A percentile compares a stretch with the other conserved stretches of the same genome.
Evolutionary conservation across 495 filamentous ascomycete genomes (phyloP).

Genomic region (Neurospora sp.): DNA sequence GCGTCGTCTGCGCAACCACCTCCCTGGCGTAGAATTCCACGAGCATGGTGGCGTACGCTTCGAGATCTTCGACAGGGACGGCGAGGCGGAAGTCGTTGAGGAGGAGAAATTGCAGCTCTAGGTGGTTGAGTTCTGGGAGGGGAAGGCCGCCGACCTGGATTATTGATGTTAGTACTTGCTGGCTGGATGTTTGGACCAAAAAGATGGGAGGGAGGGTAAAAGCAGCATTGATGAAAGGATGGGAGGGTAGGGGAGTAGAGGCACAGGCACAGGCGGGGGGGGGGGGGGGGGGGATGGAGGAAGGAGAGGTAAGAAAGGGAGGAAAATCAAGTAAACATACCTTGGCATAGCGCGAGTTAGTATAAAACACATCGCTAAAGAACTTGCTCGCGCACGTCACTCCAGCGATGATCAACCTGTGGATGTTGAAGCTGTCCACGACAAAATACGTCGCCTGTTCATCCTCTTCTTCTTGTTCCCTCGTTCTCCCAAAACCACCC

Average conservation of each 20-base stretch:
- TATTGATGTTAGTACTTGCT: background rate
- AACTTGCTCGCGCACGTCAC: constrained; percentile 99
- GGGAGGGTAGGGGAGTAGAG: background rate
- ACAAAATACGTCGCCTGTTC: constrained; percentile 64
- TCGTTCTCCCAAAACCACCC: background rate
- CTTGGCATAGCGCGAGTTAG: constrained; percentile 98
- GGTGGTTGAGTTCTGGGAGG: constrained; percentile 91
- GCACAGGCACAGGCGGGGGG: too few relatives aligned
- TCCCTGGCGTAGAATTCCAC: constrained; percentile 97
- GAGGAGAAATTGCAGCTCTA: constrained; percentile 92
- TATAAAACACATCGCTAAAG: constrained; percentile 99
- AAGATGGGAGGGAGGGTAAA: background rate
- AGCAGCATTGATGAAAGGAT: too few relatives aligned
- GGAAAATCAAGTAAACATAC: constrained; percentile 37
- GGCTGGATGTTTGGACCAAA: background rate
- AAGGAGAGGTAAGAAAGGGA: background rate
- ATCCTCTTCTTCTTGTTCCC: constrained; percentile 3
- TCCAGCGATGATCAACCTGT: constrained; percentile 90
- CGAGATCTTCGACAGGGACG: constrained; percentile 87
- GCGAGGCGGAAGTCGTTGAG: constrained; percentile 96
- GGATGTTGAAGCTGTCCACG: constrained; percentile 98
- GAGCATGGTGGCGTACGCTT: constrained; percentile 96
- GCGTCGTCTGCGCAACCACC: constrained; percentile 52
- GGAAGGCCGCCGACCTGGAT: constrained; percentile 86
- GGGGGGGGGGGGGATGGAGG: background rate